phyloP scores from a whole-genome alignment of 345 rosid genomes.

The Raphanus raphanistrum region DNA sequence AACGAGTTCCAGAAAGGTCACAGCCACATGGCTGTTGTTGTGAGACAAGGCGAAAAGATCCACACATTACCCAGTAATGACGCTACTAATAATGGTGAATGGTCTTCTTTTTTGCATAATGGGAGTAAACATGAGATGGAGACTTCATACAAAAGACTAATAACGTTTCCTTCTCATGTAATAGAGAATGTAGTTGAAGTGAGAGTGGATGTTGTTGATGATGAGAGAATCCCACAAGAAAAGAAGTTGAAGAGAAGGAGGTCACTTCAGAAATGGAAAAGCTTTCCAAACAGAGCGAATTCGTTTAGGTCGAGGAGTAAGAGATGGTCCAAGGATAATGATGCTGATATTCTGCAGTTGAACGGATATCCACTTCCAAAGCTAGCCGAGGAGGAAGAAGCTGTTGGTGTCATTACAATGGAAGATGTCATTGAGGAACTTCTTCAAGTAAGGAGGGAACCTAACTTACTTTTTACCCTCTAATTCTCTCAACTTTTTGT shows the following conservation, averaged over 20 bases:
- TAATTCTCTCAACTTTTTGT: neutral
- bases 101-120: neutral
- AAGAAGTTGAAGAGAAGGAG: slow-evolving; percentile 50
- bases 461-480: neutral
- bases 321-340: slow-evolving; percentile 68
- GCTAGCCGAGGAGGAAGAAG: slow-evolving; percentile 74
- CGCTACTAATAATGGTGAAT: slow-evolving; percentile 7
- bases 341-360: slow-evolving; percentile 62
- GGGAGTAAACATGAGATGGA: slow-evolving; percentile 4
- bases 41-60: slow-evolving; percentile 45
- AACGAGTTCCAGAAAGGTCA: slow-evolving; percentile 97
- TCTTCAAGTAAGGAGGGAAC: slow-evolving; percentile 52
- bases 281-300: slow-evolving; percentile 53
- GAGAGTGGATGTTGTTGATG: slow-evolving; percentile 55
- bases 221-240: slow-evolving; percentile 44
- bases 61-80: neutral
- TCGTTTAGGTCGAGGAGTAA: slow-evolving; percentile 52
- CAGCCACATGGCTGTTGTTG: slow-evolving; percentile 93
- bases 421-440: slow-evolving; percentile 97
- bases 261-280: slow-evolving; percentile 71
- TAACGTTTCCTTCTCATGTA: neutral
- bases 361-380: slow-evolving; percentile 56
- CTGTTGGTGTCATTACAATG: slow-evolving; percentile 85
- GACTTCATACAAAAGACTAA: neutral
- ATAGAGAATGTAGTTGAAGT: slow-evolving; percentile 53